Percentiles rank a stretch among this genome's conserved stretches.
Evolutionary conservation across 2,329 filamentous ascomycete genomes (phyloP).

Genomic region (Zymoseptoria ardabiliae): DNA sequence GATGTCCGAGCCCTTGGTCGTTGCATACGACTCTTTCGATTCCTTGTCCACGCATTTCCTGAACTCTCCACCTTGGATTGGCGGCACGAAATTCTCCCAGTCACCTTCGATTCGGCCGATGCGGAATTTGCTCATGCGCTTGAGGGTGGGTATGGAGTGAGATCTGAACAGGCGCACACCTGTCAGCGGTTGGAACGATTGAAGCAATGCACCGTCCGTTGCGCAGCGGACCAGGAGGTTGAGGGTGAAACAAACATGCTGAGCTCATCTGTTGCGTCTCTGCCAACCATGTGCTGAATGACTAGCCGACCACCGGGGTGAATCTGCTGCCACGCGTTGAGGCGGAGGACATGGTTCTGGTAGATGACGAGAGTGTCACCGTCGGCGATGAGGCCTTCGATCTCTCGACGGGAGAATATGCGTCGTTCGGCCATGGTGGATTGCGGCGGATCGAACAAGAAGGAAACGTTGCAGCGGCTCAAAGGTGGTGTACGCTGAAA

Average conservation of each 20-base stretch:
- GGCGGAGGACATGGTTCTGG: conserved; percentile 47
- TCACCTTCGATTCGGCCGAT: conserved; percentile 71
- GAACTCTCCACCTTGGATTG: conserved; percentile 81
- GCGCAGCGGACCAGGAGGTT: conserved; percentile 53
- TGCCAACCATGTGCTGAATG: conserved; percentile 63
- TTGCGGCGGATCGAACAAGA: neutral
- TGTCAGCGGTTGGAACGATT: neutral
- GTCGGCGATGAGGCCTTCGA: conserved; percentile 48
- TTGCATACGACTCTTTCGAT: conserved; percentile 1
- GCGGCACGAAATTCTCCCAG: conserved; percentile 81
- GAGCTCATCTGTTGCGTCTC: conserved; percentile 54
- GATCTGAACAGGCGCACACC: conserved; percentile 4
- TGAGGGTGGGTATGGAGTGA: conserved; percentile 47
- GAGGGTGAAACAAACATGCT: conserved; percentile 56
- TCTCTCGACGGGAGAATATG: conserved; percentile 22
- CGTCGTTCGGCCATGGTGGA: neutral
- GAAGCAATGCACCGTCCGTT: neutral
- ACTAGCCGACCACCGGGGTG: conserved; percentile 55
- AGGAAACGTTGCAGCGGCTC: neutral
- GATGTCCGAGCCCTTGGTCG: conserved; percentile 4
- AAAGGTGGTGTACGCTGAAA: neutral
- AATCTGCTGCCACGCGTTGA: conserved; percentile 51
- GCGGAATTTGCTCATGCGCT: conserved; percentile 65
- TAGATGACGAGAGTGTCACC: conserved; percentile 51
- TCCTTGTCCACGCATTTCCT: conserved; percentile 28